These are phyloP conservation scores for Oryza rufipogon DNA, from an alignment of 176 grass and related monocot species.

Conservation along the genomic window DNA sequence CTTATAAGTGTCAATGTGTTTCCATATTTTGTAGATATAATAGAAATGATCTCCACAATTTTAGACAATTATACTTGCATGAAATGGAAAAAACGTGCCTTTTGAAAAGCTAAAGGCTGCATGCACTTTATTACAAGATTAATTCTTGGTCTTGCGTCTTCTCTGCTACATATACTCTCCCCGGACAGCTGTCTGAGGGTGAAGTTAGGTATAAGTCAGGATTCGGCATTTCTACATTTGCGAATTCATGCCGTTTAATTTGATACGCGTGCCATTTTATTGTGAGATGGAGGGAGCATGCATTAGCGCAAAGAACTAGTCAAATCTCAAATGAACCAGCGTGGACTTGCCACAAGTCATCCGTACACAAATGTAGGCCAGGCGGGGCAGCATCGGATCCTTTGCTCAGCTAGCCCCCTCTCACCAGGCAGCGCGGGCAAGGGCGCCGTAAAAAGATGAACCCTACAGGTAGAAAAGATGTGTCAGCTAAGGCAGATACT, in stretches of 20 bases:
- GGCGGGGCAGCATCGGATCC: conserved; percentile 33
- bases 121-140: background rate
- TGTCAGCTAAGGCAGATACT: background rate
- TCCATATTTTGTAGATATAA: too few relatives aligned
- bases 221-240: background rate
- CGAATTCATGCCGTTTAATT: background rate
- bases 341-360: background rate
- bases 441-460: conserved; percentile 12
- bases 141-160: too few relatives aligned
- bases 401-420: background rate
- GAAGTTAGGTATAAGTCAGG: background rate
- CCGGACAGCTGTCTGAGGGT: background rate
- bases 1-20: too few relatives aligned
- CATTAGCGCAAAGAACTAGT: background rate
- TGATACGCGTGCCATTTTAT: background rate
- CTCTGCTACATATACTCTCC: background rate
- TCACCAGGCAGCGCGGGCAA: background rate
- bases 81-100: background rate
- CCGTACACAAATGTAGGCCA: conserved; percentile 12
- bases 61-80: background rate
- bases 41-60: too few relatives aligned
- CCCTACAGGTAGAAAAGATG: conserved; percentile 15
- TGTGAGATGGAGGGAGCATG: too few relatives aligned
- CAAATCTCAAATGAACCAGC: background rate
- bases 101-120: background rate